Evolutionary conservation across 495 filamentous ascomycete species (phyloP).

Genomic region (Annulohypoxylon maeteangense): DNA sequence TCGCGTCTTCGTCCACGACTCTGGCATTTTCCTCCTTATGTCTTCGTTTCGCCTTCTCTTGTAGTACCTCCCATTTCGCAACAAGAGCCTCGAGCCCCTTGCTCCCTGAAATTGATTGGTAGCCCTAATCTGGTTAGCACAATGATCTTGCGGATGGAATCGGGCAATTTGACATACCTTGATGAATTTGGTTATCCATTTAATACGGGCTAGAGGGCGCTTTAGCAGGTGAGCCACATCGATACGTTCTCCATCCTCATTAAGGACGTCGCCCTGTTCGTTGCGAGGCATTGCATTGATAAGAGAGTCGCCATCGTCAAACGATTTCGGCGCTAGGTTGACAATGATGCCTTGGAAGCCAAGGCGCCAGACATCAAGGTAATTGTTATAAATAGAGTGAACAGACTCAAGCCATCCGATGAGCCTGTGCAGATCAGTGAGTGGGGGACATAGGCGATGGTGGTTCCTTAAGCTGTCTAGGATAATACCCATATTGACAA

Average conservation of each 20-base stretch:
- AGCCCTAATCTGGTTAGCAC: conserved; percentile 41
- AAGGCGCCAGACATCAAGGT: conserved; percentile 88
- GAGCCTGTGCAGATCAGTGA: conserved; percentile 72
- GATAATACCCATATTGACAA: conserved; percentile 92
- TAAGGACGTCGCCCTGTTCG: conserved; percentile 79
- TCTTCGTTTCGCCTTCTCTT: conserved; percentile 78
- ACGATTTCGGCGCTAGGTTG: conserved; percentile 79
- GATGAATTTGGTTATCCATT: conserved; percentile 86
- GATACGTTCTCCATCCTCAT: conserved; percentile 84
- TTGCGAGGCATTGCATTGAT: conserved; percentile 79
- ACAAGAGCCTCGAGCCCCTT: conserved; percentile 42
- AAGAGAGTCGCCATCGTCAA: conserved; percentile 65
- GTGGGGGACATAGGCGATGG: conserved; percentile 77
- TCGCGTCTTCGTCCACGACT: conserved; percentile 90
- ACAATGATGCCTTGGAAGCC: conserved; percentile 97
- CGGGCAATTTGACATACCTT: conserved; percentile 61
- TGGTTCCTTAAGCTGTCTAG: conserved; percentile 83
- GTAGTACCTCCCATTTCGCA: conserved; percentile 67
- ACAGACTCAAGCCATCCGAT: conserved; percentile 83
- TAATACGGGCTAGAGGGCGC: conserved; percentile 85
- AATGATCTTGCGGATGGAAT: background rate
- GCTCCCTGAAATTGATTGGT: conserved; percentile 39
- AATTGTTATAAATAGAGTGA: conserved; percentile 83
- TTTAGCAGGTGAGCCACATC: conserved; percentile 95
- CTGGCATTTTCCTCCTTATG: conserved; percentile 86